Base-by-base conservation (phyloP, 257 asterid species). In the Nicotiana sylvestris region DNA sequence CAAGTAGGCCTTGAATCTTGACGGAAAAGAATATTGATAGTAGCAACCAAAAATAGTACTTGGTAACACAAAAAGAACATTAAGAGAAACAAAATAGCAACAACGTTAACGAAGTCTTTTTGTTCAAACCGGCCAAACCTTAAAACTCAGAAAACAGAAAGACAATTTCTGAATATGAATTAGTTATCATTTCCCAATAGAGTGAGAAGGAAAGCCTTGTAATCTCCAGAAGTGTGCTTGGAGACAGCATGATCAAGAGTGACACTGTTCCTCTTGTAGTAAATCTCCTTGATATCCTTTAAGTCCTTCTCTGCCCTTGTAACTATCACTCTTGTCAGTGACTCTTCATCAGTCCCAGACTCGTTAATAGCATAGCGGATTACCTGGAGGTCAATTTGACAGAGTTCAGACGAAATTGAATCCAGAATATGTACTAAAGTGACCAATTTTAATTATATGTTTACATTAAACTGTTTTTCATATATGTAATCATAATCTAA, bases 271-370 rank as follows among this genome's bases (percentile, higher is more conserved):
- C 97, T 90, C 93, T 90, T 91, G n/a, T 66, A 46, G 77, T 80
- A 94, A 2, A 80, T 17, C 68, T 90, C 94, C 78, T 89, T 92
- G 58, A 94, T 91, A 5, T 53, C 87, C 87, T 76, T 78, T 88
- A 93, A 66, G 81, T 94, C 97, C 18, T 86, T 90, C 86, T 92
- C 98, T 1, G 97, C 98, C 21, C 97, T 86, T 3, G 95, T 87
- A 4, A 92, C 92, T 2, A 94, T 85, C 62, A 91, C 95, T 1
- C 97, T 89, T 9, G 92, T 91, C 46, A 92, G 21, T 0, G 89
- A 80, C 3, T 92, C 97, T 72, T 92, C 97, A 13, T 91, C 97
- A 0, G 95, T 91, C 32, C 97, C 97, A 0, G 85, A 29, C 82
- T 64, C 82, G 74, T 66, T 88, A 64, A 94, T 56, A 2, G 97